Percentiles rank a stretch among this genome's conserved stretches.
Conservation (phyloP, 352 stramenopile genomes). For the Phytophthora tubulina region DNA sequence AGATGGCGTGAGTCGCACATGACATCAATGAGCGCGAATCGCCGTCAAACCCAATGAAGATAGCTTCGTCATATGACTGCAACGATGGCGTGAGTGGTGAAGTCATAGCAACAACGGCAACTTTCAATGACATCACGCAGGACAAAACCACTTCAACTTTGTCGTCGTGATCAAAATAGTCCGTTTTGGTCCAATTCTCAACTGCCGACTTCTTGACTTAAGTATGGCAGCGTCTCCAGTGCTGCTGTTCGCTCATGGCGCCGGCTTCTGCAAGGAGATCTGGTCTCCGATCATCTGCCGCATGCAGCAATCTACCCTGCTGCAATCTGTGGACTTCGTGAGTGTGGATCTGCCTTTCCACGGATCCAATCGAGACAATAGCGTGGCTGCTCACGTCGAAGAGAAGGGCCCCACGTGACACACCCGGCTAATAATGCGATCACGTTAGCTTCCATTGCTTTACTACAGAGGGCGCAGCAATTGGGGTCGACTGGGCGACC, state of each 20-base stretch:
- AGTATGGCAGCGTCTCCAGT: conserved; percentile 29
- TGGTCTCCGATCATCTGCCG: conserved; percentile 53
- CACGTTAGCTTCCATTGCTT: conserved; percentile 18
- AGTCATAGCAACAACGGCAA: neutral
- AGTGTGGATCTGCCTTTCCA: conserved; percentile 51
- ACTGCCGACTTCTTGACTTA: neutral
- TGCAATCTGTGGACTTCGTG: conserved; percentile 32
- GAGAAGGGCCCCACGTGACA: conserved; percentile 38
- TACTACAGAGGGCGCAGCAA: conserved; percentile 25
- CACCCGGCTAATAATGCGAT: conserved; percentile 54
- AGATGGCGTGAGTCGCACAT: conserved; percentile 10
- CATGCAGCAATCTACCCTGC: conserved; percentile 36
- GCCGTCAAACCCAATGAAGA: neutral
- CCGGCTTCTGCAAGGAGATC: conserved; percentile 59
- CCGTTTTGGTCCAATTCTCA: neutral
- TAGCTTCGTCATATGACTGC: neutral
- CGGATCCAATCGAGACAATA: conserved; percentile 50
- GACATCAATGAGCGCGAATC: neutral
- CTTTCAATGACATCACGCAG: conserved; percentile 2
- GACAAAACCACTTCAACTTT: neutral
- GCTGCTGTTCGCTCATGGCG: conserved; percentile 59
- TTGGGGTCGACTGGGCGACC: conserved; percentile 11
- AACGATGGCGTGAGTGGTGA: neutral
- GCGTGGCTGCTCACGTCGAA: conserved; percentile 38
- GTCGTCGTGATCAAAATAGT: neutral